Evolutionary conservation across 169 alveolate species (phyloP).

Genomic region (Eimeria sp.): DNA sequence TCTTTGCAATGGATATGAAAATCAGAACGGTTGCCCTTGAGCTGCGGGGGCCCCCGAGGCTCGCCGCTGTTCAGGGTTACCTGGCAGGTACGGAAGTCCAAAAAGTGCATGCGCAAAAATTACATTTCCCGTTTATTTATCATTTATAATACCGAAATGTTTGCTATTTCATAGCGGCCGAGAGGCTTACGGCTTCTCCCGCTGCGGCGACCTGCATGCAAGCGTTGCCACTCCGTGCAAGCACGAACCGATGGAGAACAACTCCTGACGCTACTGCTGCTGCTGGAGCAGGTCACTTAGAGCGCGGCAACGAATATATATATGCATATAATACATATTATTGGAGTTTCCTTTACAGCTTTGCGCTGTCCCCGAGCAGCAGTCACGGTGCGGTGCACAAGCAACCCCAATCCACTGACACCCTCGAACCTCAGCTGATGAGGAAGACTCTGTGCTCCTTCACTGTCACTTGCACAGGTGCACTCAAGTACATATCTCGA

Average conservation of each 20-base stretch:
- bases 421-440: not conserved
- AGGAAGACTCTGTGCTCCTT: not conserved
- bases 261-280: not conserved
- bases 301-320: not conserved
- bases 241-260: conserved; percentile 11
- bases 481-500: not conserved
- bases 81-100: not conserved
- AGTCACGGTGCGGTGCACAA: conserved; percentile 10
- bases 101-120: not conserved
- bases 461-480: not conserved
- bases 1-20: not conserved
- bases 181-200: not conserved
- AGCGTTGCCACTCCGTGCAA: conserved; percentile 15
- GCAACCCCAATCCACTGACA: not conserved
- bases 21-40: not conserved
- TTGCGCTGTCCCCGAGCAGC: not conserved
- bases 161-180: not conserved
- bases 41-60: conserved; percentile 35
- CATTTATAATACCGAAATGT: not conserved
- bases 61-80: not conserved
- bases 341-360: not conserved
- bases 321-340: not conserved
- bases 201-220: conserved; percentile 37
- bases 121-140: not conserved
- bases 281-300: not conserved